Base-by-base conservation (phyloP, 2,329 filamentous ascomycete species). In the Dissoconium aciculare region DNA sequence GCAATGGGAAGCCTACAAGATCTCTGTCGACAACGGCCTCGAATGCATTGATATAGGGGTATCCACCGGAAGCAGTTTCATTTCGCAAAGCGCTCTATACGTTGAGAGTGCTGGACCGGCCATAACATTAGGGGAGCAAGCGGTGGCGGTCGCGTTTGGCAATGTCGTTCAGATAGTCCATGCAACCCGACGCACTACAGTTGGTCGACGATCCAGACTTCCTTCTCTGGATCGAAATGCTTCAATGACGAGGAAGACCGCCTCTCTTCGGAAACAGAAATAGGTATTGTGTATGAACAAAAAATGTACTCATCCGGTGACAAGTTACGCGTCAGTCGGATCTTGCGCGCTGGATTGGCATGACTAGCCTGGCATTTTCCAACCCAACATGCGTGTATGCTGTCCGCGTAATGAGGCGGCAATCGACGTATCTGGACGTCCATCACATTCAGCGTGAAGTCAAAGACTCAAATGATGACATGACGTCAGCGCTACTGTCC, bases 71-170 rank as follows among this genome's bases (percentile, higher is more conserved):
- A n/a, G n/a, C 19, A n/a, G 21, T 6, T 57, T 15, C 3, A 58
- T 27, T 3, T 55, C 59, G 2, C 61, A 69, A 3, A 60, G 65
- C 2, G 63, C 71, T 34, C 59, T 85, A 4, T 69, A 81, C 27
- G 71, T 82, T 13, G 68, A 68, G 2, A 64, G 64, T 27, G 58
- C 78, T 1, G 80, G 79, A 0, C 78, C 78, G 0, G 68, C 78
- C 34, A 61, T 63, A 2, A 60, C 60, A 31, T 56, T 82, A 1
- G 78, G 78, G 9, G 64, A 67, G 28, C 63, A 66, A 27, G 77
- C 74, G 30, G 63, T 81, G 3, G 79, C 71, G 0, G 66, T 85
- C 16, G 76, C 68, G 0, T 71, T 84, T 36, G 80, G 78, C 9
- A 79, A 83, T 41, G 63, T 71, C 1, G 63, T 84, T 45, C 84